Percentiles rank a stretch among this genome's conserved stretches.
Conservation (phyloP, 257 asterid genomes). For the Nicotiana noctiflora region DNA sequence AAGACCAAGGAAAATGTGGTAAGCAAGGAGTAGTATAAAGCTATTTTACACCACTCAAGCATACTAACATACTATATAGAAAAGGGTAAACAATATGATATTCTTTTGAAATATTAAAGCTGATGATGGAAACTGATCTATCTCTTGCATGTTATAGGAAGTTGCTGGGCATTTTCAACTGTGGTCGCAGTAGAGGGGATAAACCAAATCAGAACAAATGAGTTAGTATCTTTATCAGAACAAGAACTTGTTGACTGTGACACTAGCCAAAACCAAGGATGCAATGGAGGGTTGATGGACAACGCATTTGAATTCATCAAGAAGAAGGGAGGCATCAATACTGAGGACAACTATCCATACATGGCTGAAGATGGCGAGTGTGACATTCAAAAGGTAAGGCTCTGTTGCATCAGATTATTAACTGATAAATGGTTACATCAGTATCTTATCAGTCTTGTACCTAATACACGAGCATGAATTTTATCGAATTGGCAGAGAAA, state of each 20-base stretch:
- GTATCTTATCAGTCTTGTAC: background rate
- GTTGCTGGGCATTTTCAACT: slow-evolving; percentile 95
- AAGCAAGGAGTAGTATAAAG: slow-evolving; percentile 12
- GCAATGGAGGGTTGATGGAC: slow-evolving; percentile 90
- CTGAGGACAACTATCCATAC: slow-evolving; percentile 72
- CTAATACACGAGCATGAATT: background rate
- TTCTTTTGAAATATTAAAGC: background rate
- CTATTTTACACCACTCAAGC: background rate
- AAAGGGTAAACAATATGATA: background rate
- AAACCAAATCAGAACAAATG: slow-evolving; percentile 57
- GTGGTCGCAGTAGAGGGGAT: slow-evolving; percentile 87
- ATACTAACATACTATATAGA: background rate
- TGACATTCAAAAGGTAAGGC: slow-evolving; percentile 45
- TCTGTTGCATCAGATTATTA: background rate
- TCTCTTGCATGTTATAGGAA: slow-evolving; percentile 33
- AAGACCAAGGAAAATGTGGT: slow-evolving; percentile 94
- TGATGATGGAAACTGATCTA: background rate
- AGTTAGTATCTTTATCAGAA: slow-evolving; percentile 65
- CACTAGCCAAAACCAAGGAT: slow-evolving; percentile 52
- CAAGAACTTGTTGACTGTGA: slow-evolving; percentile 92
- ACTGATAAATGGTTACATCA: background rate
- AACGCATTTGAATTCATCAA: slow-evolving; percentile 59
- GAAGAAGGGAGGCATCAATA: slow-evolving; percentile 65
- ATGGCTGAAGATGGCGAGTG: slow-evolving; percentile 50
- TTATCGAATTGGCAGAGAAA: slow-evolving; percentile 27